Evolutionary conservation across 495 filamentous ascomycete genomes (phyloP).

Genomic region (Penicillium robsamsonii): DNA sequence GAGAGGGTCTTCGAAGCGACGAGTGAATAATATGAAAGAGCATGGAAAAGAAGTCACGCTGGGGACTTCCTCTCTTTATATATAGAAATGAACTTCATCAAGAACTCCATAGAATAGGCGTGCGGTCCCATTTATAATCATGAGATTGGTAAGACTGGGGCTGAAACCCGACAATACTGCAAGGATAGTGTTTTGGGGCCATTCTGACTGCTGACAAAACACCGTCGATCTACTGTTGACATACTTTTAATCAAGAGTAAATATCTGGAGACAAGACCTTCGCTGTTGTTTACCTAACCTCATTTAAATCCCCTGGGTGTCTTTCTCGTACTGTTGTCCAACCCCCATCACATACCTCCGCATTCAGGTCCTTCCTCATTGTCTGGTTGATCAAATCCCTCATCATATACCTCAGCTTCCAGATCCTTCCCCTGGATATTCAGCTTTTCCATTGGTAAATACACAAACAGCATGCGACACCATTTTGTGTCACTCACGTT

Average conservation of each 20-base stretch:
- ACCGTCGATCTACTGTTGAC: background rate
- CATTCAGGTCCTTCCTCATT: background rate
- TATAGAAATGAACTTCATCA: background rate
- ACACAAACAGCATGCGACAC: slow-evolving; percentile 57
- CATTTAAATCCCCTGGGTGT: background rate
- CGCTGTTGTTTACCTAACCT: background rate
- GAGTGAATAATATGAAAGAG: background rate
- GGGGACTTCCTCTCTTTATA: background rate
- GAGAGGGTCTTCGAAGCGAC: background rate
- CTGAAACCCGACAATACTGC: background rate
- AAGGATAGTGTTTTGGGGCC: background rate
- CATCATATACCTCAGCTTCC: slow-evolving; percentile 31
- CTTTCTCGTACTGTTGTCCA: too few relatives aligned
- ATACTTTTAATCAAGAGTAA: background rate
- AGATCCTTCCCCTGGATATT: slow-evolving; percentile 26
- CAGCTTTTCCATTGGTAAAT: slow-evolving; percentile 32
- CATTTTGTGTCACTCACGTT: slow-evolving; percentile 51
- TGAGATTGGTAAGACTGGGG: slow-evolving; percentile 9
- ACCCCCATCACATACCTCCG: too few relatives aligned
- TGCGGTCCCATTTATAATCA: slow-evolving; percentile 11
- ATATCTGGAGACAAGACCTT: background rate
- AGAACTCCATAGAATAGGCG: background rate
- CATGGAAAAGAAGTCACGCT: background rate
- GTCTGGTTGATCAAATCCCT: slow-evolving; percentile 17
- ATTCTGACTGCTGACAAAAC: background rate